phyloP scores from a whole-genome alignment of 495 filamentous ascomycete genomes.

The Xylaria bambusicola region DNA sequence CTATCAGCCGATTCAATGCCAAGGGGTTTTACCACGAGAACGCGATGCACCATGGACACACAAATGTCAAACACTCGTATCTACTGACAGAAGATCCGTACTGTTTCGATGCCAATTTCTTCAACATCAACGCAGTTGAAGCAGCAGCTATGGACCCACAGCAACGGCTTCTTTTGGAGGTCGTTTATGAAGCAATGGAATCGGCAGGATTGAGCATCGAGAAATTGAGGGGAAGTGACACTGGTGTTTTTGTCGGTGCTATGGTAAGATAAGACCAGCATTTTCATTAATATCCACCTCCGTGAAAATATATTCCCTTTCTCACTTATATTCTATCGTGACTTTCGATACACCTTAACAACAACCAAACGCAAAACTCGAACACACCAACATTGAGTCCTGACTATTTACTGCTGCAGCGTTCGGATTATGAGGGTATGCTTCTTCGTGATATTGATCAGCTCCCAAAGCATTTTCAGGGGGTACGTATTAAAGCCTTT shows the following conservation, averaged over 20 bases:
- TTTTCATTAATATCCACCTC: too few species aligned
- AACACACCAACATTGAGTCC: too few species aligned
- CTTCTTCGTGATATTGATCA: not conserved
- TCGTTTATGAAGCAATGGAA: not conserved
- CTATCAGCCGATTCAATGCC: conserved; percentile 63
- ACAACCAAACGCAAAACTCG: too few species aligned
- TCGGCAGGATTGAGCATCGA: not conserved
- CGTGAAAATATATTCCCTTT: too few species aligned
- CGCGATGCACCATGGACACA: conserved; percentile 32
- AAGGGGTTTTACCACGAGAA: conserved; percentile 68
- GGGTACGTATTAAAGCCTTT: too few species aligned
- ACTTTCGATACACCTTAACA: too few species aligned
- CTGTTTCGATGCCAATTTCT: conserved; percentile 55
- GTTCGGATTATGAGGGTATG: not conserved
- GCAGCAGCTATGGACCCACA: conserved; percentile 44
- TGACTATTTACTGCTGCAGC: too few species aligned
- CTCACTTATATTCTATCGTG: too few species aligned
- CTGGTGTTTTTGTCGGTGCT: not conserved
- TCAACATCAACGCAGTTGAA: conserved; percentile 56
- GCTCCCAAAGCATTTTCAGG: not conserved
- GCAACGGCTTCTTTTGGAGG: conserved; percentile 21
- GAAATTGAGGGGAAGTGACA: not conserved
- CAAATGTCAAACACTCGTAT: conserved; percentile 36
- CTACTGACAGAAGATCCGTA: conserved; percentile 45
- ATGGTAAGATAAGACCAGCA: too few species aligned